A percentile compares a stretch with the other conserved stretches of the same genome.
Evolutionary conservation across 805 yeast species (phyloP).

Genomic region (Yarrowia sp.): DNA sequence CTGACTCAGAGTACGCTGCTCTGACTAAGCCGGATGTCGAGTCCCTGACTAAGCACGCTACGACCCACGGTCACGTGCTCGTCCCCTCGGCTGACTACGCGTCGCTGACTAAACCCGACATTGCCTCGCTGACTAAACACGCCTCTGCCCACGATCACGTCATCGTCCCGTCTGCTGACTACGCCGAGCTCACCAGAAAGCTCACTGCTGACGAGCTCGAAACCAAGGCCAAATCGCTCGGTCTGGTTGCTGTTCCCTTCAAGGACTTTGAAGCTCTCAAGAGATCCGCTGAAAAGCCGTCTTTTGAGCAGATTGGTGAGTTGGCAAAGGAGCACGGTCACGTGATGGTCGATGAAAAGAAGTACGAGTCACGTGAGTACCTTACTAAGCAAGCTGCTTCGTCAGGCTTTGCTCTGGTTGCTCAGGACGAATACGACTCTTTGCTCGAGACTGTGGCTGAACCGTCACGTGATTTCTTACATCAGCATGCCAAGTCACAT

Average conservation of each 20-base stretch:
- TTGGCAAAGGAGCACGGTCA: conserved; percentile 33
- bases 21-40: background rate
- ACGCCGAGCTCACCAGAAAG: conserved; percentile 31
- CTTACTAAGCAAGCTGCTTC: background rate
- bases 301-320: conserved; percentile 36
- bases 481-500: conserved; percentile 37
- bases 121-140: conserved; percentile 33
- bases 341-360: conserved; percentile 31
- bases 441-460: conserved; percentile 16
- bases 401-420: conserved; percentile 2
- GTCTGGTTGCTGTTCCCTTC: conserved; percentile 36
- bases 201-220: conserved; percentile 23
- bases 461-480: conserved; percentile 37
- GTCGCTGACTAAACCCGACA: conserved; percentile 30
- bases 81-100: background rate
- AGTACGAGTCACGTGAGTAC: background rate
- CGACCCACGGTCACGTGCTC: background rate
- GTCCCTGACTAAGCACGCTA: background rate
- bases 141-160: conserved; percentile 31
- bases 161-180: conserved; percentile 27
- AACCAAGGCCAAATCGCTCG: conserved; percentile 28
- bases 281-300: conserved; percentile 33
- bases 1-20: background rate
- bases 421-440: conserved; percentile 21
- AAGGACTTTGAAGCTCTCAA: conserved; percentile 32